phyloP scores from a whole-genome alignment of 805 yeast species.

The Wickerhamomyces subpelliculosus region DNA sequence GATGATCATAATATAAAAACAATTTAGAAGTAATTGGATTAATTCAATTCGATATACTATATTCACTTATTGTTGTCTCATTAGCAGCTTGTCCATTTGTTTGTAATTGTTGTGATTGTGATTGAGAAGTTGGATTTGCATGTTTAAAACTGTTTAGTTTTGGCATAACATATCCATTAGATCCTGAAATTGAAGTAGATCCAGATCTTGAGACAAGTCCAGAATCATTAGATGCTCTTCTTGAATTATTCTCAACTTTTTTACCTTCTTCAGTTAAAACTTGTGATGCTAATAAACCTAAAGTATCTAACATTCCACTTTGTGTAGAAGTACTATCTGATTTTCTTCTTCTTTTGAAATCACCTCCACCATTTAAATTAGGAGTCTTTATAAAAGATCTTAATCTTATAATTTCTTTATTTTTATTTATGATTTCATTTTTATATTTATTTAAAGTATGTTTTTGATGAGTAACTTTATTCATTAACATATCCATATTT shows the following conservation, averaged over 20 bases:
- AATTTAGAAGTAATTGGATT: background rate
- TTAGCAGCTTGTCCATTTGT: background rate
- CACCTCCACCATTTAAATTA: too few species aligned
- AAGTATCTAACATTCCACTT: conserved; percentile 35
- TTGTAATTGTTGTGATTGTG: too few species aligned
- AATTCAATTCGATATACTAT: background rate
- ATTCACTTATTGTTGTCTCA: conserved; percentile 1
- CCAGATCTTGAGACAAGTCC: background rate
- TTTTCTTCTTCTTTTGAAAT: conserved; percentile 10
- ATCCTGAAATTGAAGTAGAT: background rate
- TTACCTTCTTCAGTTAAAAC: conserved; percentile 33
- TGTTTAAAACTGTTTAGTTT: conserved; percentile 4
- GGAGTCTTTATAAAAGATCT: too few species aligned
- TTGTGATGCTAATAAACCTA: conserved; percentile 50
- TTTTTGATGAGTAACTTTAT: conserved; percentile 33
- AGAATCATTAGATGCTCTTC: background rate
- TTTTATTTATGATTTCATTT: conserved; percentile 34
- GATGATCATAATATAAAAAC: background rate
- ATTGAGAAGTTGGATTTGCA: background rate
- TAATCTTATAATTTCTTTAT: conserved; percentile 36
- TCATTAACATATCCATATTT: conserved; percentile 28
- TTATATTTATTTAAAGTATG: conserved; percentile 38
- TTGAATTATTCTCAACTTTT: background rate
- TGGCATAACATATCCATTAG: conserved; percentile 2
- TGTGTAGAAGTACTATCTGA: too few species aligned